Evolutionary conservation across 2,329 filamentous ascomycete genomes (phyloP).

Genomic region (Penicillium sp.): DNA sequence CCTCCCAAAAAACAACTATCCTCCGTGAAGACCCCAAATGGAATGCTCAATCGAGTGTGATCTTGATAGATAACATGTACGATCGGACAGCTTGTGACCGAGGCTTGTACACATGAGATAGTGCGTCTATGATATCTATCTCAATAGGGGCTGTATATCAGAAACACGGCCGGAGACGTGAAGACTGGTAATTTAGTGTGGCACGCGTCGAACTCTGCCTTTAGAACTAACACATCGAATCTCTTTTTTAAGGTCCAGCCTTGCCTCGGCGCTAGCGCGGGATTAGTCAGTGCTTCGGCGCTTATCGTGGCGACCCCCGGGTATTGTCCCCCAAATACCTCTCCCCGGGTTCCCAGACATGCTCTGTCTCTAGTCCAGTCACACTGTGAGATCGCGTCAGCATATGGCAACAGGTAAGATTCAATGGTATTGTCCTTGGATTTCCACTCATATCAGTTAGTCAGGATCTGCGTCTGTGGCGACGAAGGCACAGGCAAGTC

Average conservation of each 20-base stretch:
- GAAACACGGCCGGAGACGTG: too few relatives aligned
- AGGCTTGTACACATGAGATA: too few relatives aligned
- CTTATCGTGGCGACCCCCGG: background rate
- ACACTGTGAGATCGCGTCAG: background rate
- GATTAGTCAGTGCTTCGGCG: background rate
- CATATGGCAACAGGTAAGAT: conserved; percentile 13
- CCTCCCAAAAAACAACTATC: too few relatives aligned
- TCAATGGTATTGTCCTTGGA: background rate
- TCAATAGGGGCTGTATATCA: too few relatives aligned
- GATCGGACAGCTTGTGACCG: too few relatives aligned
- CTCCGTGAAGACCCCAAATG: too few relatives aligned
- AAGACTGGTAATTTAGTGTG: too few relatives aligned
- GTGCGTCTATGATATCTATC: too few relatives aligned
- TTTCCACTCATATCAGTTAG: conserved; percentile 40
- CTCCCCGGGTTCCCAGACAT: conserved; percentile 1
- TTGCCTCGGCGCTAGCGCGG: background rate
- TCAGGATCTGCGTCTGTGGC: conserved; percentile 93
- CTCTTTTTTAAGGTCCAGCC: background rate
- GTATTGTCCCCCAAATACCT: background rate
- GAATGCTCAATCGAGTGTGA: too few relatives aligned
- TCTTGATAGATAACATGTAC: too few relatives aligned
- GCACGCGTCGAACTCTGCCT: too few relatives aligned
- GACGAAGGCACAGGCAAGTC: conserved; percentile 96
- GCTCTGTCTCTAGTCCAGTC: background rate
- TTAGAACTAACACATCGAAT: background rate